Conservation (phyloP, 2,329 filamentous ascomycete genomes). For the Sporothrix protearum region DNA sequence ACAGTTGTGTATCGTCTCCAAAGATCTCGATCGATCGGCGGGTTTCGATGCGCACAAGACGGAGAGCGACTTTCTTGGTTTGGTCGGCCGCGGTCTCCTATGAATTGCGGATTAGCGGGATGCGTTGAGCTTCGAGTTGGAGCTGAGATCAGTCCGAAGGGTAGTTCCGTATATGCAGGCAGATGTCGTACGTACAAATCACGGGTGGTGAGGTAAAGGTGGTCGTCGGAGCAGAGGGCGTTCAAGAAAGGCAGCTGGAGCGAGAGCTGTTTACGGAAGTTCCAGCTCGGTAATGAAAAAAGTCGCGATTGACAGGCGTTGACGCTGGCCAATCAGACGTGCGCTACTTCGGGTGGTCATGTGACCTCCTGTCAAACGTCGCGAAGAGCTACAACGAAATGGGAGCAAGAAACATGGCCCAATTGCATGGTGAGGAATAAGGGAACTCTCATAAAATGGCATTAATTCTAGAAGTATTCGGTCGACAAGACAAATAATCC, state of each 20-base stretch:
- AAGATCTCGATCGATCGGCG: background rate
- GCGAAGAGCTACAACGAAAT: background rate
- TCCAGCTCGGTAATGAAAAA: background rate
- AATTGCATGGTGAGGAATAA: background rate
- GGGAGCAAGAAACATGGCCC: background rate
- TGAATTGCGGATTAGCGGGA: background rate
- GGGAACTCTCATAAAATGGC: background rate
- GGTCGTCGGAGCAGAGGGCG: slow-evolving; percentile 1
- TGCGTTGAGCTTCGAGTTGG: background rate
- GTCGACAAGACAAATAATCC: background rate
- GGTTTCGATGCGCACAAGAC: background rate
- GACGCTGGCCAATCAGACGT: slow-evolving; percentile 10
- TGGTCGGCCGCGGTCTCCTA: background rate
- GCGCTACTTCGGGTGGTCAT: background rate
- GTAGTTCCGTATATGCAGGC: background rate
- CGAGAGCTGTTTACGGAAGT: slow-evolving; percentile 6
- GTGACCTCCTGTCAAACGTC: background rate
- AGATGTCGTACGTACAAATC: background rate
- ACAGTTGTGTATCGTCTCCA: background rate
- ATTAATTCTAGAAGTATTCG: background rate
- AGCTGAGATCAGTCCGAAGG: background rate
- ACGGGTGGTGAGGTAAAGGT: background rate
- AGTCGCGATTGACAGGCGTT: slow-evolving; percentile 16
- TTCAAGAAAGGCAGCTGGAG: background rate
- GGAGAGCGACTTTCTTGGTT: background rate